Evolutionary conservation across 2,329 filamentous ascomycete genomes (phyloP).

Genomic region (Fusarium sublunatum): DNA sequence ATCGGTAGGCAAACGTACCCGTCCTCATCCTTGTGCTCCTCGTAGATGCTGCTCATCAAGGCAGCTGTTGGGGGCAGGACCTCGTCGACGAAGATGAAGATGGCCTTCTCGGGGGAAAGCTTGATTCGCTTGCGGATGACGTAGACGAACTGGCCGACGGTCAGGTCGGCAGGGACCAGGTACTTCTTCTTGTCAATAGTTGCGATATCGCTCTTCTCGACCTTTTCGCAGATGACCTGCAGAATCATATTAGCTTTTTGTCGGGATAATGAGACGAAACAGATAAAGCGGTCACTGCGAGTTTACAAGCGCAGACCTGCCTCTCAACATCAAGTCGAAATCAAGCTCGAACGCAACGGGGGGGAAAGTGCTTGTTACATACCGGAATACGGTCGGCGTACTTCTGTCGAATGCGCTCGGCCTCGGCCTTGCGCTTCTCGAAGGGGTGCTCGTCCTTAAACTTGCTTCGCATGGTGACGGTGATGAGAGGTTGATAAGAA

Average conservation of each 20-base stretch:
- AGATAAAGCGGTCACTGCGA: slow-evolving; percentile 37
- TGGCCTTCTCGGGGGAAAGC: slow-evolving; percentile 98
- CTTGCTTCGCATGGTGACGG: slow-evolving; percentile 90
- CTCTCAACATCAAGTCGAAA: slow-evolving; percentile 1
- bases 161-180: slow-evolving; percentile 95
- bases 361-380: slow-evolving; percentile 58
- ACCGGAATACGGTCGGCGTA: slow-evolving; percentile 98
- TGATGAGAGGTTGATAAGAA: slow-evolving; percentile 40
- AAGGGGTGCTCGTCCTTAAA: slow-evolving; percentile 99
- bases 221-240: slow-evolving; percentile 99
- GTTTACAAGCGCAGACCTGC: slow-evolving; percentile 10
- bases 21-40: slow-evolving; percentile 93
- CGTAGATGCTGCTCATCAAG: slow-evolving; percentile 99
- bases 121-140: slow-evolving; percentile 99
- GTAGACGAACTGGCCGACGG: slow-evolving; percentile 99
- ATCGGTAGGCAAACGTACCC: slow-evolving; percentile 59
- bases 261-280: slow-evolving; percentile 1
- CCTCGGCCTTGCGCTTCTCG: slow-evolving; percentile 99
- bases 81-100: slow-evolving; percentile 99
- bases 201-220: slow-evolving; percentile 98
- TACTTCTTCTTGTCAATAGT: slow-evolving; percentile 99
- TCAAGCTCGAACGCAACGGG: not conserved
- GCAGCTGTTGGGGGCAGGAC: slow-evolving; percentile 95
- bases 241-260: slow-evolving; percentile 82
- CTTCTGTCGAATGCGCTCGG: slow-evolving; percentile 98